Percentiles rank a stretch among this genome's conserved stretches.
Evolutionary conservation across 495 filamentous ascomycete species (phyloP).

Genomic region (Staphylotrichum longicolle): DNA sequence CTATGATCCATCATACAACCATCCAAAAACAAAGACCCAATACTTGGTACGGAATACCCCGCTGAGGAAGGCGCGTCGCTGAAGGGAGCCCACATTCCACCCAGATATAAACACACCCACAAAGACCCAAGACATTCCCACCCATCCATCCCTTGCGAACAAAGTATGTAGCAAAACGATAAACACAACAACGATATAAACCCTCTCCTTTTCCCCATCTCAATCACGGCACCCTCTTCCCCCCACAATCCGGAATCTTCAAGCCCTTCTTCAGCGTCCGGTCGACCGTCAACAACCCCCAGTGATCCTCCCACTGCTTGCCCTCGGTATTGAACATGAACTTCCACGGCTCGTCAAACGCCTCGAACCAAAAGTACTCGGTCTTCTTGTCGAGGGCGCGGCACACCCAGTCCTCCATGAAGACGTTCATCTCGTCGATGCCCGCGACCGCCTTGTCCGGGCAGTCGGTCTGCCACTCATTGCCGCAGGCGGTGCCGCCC

Average conservation of each 20-base stretch:
- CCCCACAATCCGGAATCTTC: constrained; percentile 84
- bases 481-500: constrained; percentile 79
- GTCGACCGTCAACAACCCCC: constrained; percentile 87
- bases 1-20: too few relatives aligned
- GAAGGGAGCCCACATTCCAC: too few relatives aligned
- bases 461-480: constrained; percentile 47
- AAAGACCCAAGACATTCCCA: too few relatives aligned
- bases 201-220: too few relatives aligned
- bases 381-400: constrained; percentile 73
- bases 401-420: constrained; percentile 87
- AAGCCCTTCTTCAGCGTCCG: constrained; percentile 82
- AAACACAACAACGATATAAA: too few relatives aligned
- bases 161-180: too few relatives aligned
- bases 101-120: too few relatives aligned
- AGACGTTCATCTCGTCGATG: constrained; percentile 76
- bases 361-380: constrained; percentile 95
- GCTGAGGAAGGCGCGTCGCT: too few relatives aligned
- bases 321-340: constrained; percentile 62
- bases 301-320: constrained; percentile 91
- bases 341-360: constrained; percentile 97
- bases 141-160: too few relatives aligned
- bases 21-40: too few relatives aligned
- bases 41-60: too few relatives aligned
- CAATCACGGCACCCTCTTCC: constrained; percentile 54
- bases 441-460: constrained; percentile 70